Conservation (phyloP, 2,329 filamentous ascomycete species). For the Diaporthe citrichinensis region DNA sequence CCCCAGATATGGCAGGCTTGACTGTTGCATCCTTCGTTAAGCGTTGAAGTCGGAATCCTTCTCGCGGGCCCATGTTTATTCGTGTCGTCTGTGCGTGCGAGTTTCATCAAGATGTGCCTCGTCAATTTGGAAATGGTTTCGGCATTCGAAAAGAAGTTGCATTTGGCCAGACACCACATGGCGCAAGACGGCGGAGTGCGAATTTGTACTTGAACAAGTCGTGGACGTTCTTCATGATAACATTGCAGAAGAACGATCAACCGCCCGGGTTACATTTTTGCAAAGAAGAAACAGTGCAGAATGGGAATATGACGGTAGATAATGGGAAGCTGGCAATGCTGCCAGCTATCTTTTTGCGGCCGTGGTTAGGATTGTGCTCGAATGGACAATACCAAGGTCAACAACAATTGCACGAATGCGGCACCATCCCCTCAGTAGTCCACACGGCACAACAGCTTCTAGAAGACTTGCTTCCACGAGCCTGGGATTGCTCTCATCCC, state of each 20-base stretch:
- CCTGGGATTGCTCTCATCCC: too few species aligned
- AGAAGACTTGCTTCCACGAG: neutral
- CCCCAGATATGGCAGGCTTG: neutral
- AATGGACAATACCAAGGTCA: conserved; percentile 10
- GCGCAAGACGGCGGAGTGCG: neutral
- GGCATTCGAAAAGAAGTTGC: neutral
- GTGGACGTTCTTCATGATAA: neutral
- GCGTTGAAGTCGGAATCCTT: neutral
- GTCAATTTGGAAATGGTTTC: neutral
- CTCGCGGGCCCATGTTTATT: neutral
- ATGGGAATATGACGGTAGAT: neutral
- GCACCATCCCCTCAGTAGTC: neutral
- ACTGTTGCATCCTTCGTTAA: neutral
- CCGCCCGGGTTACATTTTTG: neutral
- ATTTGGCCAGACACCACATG: neutral
- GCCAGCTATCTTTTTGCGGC: conserved; percentile 8
- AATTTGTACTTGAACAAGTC: neutral
- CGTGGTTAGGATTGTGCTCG: conserved; percentile 17
- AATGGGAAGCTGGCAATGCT: neutral
- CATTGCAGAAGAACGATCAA: neutral
- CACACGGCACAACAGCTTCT: neutral
- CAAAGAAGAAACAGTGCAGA: neutral
- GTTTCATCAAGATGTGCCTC: neutral
- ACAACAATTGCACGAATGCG: conserved; percentile 17
- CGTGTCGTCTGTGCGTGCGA: neutral